Conservation (phyloP, 805 yeast genomes). For the Danielozyma ontarioensis region DNA sequence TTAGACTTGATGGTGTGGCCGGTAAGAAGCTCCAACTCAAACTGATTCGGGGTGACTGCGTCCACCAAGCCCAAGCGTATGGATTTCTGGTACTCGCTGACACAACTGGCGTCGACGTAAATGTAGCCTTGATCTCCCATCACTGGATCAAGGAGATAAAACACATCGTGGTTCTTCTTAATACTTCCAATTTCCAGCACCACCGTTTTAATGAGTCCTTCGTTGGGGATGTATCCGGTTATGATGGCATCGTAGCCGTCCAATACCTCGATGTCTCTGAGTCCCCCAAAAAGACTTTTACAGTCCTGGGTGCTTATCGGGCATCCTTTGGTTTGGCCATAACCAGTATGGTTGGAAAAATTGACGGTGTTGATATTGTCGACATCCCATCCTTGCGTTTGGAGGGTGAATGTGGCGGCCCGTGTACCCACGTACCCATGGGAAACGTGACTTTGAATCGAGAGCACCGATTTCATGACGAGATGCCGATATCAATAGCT, state of each 20-base stretch:
- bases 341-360: slow-evolving; percentile 90
- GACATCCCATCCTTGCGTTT: slow-evolving; percentile 86
- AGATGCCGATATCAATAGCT: too few relatives aligned
- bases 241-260: slow-evolving; percentile 47
- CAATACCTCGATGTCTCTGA: neutral
- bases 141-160: slow-evolving; percentile 72
- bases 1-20: slow-evolving; percentile 41
- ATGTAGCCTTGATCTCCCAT: slow-evolving; percentile 75
- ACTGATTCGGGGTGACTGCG: slow-evolving; percentile 85
- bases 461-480: slow-evolving; percentile 32
- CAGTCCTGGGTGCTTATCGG: neutral
- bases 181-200: neutral
- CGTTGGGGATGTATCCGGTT: slow-evolving; percentile 67
- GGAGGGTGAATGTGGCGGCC: slow-evolving; percentile 88
- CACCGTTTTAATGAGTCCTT: slow-evolving; percentile 38
- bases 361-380: slow-evolving; percentile 86
- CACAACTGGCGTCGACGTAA: slow-evolving; percentile 51
- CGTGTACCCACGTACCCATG: slow-evolving; percentile 95
- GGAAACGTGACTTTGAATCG: slow-evolving; percentile 80
- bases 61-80: slow-evolving; percentile 44
- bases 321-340: slow-evolving; percentile 16
- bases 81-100: slow-evolving; percentile 22
- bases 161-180: slow-evolving; percentile 18
- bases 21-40: slow-evolving; percentile 72
- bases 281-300: neutral